Evolutionary conservation across 192 early-diverging fungal species (phyloP).

Genomic region (Coemansia sp.): DNA sequence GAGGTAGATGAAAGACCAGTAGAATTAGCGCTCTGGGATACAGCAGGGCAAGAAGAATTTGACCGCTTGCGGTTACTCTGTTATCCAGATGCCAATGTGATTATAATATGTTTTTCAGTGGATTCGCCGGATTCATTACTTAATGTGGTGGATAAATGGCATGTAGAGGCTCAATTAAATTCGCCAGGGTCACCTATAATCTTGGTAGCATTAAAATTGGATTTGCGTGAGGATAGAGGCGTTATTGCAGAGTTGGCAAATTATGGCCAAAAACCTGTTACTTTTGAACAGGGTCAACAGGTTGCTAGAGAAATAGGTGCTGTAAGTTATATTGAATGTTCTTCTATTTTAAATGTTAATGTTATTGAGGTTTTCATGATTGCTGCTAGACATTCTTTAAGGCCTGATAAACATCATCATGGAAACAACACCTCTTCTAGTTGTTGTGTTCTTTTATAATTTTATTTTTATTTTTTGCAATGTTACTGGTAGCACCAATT

Average conservation of each 20-base stretch:
- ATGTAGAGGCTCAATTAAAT: constrained; percentile 20
- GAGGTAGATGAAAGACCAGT: constrained; percentile 82
- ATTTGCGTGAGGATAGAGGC: constrained; percentile 31
- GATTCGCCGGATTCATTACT: constrained; percentile 79
- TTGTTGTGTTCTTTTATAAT: constrained; percentile 44
- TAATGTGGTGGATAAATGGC: constrained; percentile 59
- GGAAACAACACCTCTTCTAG: not conserved
- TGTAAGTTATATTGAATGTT: constrained; percentile 79
- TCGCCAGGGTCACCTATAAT: constrained; percentile 12
- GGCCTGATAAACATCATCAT: not conserved
- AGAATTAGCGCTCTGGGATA: constrained; percentile 94
- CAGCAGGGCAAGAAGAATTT: constrained; percentile 95
- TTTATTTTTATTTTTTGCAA: not conserved
- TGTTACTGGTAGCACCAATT: too few species aligned
- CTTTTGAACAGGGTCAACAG: constrained; percentile 55
- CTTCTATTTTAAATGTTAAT: constrained; percentile 52
- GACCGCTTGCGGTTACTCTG: constrained; percentile 89
- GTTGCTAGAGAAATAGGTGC: constrained; percentile 71
- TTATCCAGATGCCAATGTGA: constrained; percentile 88
- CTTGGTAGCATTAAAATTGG: constrained; percentile 36
- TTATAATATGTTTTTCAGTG: constrained; percentile 89
- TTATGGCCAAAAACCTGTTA: constrained; percentile 39
- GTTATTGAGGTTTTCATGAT: constrained; percentile 54
- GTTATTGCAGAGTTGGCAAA: constrained; percentile 25
- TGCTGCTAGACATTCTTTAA: constrained; percentile 59